Percentiles rank a stretch among this genome's conserved stretches.
These are phyloP conservation scores for Rhodotorula sp. DNA, from an alignment of 1,284 basidiomycete genomes.

Conservation along the genomic window DNA sequence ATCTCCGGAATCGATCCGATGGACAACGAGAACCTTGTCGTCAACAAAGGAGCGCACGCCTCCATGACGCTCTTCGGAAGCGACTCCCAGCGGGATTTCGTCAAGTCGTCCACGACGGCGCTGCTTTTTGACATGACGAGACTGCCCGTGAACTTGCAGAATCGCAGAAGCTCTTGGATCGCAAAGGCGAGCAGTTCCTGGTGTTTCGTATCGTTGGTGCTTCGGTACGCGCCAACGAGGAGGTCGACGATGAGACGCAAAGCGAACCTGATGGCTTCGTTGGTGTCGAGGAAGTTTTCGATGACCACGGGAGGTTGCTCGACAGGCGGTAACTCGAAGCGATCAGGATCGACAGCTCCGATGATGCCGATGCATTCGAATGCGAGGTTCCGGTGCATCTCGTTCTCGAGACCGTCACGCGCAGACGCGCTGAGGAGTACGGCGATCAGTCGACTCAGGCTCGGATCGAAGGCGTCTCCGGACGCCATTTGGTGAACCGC, in stretches of 20 bases:
- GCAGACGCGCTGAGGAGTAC: constrained; percentile 69
- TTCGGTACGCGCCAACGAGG: constrained; percentile 86
- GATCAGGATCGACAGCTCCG: constrained; percentile 93
- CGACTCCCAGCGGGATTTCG: constrained; percentile 70
- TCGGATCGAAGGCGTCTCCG: constrained; percentile 80
- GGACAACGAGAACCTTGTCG: constrained; percentile 60
- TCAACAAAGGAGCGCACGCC: constrained; percentile 82
- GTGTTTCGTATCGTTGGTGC: constrained; percentile 89
- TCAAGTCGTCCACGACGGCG: constrained; percentile 54
- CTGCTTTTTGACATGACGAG: constrained; percentile 56
- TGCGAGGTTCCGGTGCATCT: constrained; percentile 65
- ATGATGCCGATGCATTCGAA: constrained; percentile 92
- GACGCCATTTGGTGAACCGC: constrained; percentile 52
- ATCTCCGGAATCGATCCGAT: constrained; percentile 49
- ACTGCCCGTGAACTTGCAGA: constrained; percentile 78
- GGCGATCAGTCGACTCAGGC: constrained; percentile 68
- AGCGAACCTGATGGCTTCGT: constrained; percentile 76
- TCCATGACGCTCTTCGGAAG: constrained; percentile 83
- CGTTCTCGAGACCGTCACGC: constrained; percentile 63
- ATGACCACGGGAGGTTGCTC: constrained; percentile 70
- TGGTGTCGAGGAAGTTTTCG: constrained; percentile 77
- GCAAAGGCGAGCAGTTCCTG: constrained; percentile 86
- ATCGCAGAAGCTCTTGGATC: constrained; percentile 86
- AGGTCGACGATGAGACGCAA: constrained; percentile 81
- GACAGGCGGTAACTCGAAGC: constrained; percentile 67